Conservation (phyloP, 768 basidiomycete genomes). For the Kwoniella bestiolae region DNA sequence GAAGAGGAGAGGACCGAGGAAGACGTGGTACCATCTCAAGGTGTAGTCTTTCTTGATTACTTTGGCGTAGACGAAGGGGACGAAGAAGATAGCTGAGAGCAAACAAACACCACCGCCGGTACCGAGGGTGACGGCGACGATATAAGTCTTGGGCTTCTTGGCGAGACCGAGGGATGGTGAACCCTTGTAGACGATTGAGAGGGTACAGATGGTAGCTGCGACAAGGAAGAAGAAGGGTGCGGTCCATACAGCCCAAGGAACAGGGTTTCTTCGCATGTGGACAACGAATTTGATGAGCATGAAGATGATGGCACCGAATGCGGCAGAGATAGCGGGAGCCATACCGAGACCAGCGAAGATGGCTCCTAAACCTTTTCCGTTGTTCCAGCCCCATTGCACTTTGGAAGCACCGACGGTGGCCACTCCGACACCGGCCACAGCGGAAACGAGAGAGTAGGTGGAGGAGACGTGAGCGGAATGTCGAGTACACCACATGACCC, state of each 20-base stretch:
- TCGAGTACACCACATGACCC: conserved; percentile 58
- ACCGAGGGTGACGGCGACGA: conserved; percentile 56
- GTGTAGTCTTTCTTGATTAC: conserved; percentile 59
- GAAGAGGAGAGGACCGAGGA: conserved; percentile 59
- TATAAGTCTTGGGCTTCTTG: conserved; percentile 46
- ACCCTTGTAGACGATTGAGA: conserved; percentile 59
- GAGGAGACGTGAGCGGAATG: conserved; percentile 60
- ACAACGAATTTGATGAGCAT: conserved; percentile 56
- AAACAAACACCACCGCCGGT: conserved; percentile 55
- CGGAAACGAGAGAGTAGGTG: conserved; percentile 60
- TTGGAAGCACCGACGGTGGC: conserved; percentile 57
- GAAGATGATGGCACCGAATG: conserved; percentile 56
- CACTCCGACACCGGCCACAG: conserved; percentile 60
- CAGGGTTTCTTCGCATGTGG: conserved; percentile 53
- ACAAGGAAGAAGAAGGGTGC: conserved; percentile 54
- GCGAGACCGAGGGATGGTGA: conserved; percentile 57
- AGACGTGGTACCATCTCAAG: conserved; percentile 58
- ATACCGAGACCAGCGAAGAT: conserved; percentile 58
- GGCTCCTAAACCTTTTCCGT: conserved; percentile 58
- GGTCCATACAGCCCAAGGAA: conserved; percentile 51
- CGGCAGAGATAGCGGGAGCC: conserved; percentile 55
- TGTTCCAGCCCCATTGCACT: conserved; percentile 61
- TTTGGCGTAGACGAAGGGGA: conserved; percentile 59
- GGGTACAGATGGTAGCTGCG: conserved; percentile 56
- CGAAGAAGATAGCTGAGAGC: conserved; percentile 58